Base-by-base conservation (phyloP, 805 yeast genomes). In the Jamesozyma lodderae region DNA sequence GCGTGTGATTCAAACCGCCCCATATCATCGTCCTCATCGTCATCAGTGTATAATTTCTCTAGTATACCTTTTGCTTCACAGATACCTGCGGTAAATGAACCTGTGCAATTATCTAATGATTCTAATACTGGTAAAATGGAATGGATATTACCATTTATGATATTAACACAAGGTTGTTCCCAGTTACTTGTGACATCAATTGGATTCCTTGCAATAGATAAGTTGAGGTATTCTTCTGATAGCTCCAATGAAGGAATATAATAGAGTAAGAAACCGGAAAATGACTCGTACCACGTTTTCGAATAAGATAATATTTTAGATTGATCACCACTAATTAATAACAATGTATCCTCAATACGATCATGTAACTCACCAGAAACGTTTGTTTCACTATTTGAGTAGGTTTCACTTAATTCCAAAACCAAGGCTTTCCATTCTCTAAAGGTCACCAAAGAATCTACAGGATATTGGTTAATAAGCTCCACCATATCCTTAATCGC, bases 271-370 rank as follows among this genome's bases (percentile, higher is more conserved):
- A 77, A 64, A 6, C 75, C 74, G 28, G 69, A 61, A 28, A 75
- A 67, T 11, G 77, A 66, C 51, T 82, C 92, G 52, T 77, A 81
- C 94, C 94, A 82, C 0, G 73, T 59, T 6, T 65, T 63, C 13
- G 83, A 70, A 48, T 63, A 66, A 13, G 64, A 63, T 3, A 74
- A 53, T 17, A 80, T 79, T 3, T 76, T 64, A 27, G 51, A 47
- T 35, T 63, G 59, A 33, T 64, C 55, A 15, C 72, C 72, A 23
- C 67, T 51, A 0, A 67, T 39, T 15, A 68, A 44, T 13, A 51
- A 40, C 19, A 68, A 42, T 6, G 63, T 51, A 19, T 56, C 55
- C 42, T 51, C 58, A 18, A 67, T 46, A 37, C 45, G 42, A 29
- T 53, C 57, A 4, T 62, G 51, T 34, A 56, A 25, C 32, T 53